Conservation (phyloP, 176 grass and related monocot species). For the Oryza australiensis region DNA sequence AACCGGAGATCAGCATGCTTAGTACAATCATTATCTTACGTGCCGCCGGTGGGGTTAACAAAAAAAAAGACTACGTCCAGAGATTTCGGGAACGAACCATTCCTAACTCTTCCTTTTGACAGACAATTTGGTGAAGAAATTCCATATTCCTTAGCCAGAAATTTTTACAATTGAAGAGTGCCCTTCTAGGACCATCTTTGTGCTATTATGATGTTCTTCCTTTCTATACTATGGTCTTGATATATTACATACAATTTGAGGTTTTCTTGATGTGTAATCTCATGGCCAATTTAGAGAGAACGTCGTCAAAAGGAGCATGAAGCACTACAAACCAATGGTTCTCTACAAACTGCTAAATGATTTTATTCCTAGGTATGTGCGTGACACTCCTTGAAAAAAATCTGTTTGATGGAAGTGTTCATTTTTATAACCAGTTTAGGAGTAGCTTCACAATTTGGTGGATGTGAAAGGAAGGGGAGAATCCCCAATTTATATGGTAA, state of each 20-base stretch:
- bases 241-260: background rate
- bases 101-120: too few relatives aligned
- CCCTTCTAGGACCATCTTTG: background rate
- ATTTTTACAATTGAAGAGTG: background rate
- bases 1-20: too few relatives aligned
- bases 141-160: background rate
- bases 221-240: background rate
- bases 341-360: conserved; percentile 37
- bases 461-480: too few relatives aligned
- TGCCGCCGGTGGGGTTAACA: too few relatives aligned
- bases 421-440: background rate
- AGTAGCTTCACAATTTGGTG: background rate
- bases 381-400: too few relatives aligned
- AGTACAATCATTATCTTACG: too few relatives aligned
- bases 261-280: background rate
- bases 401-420: background rate
- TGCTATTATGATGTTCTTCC: background rate
- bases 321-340: conserved; percentile 29
- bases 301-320: conserved; percentile 55
- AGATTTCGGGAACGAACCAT: too few relatives aligned
- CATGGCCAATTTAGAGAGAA: conserved; percentile 51
- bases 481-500: too few relatives aligned
- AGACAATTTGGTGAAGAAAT: background rate
- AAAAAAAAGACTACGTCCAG: too few relatives aligned
- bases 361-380: conserved; percentile 26